Evolutionary conservation across 2,329 filamentous ascomycete genomes (phyloP), one percentile per base, ranked within the genome.

Genomic region (Trichoderma endophyticum): DNA sequence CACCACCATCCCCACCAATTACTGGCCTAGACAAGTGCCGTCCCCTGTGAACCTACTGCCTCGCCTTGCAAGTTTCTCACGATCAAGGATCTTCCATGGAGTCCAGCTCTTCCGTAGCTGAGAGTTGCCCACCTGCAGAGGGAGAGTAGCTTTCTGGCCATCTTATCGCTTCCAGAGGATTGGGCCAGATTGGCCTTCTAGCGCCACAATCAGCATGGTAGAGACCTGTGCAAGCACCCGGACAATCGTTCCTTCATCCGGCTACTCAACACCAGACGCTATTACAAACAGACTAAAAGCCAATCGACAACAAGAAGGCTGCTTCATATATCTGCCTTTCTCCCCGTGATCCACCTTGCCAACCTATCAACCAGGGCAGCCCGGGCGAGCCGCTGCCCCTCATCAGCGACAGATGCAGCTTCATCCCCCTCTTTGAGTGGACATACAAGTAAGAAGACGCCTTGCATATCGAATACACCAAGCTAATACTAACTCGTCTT

Each of bases 371-470:
- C 66, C 56, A 69, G 66, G 66, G 66, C 66, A 61, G 59, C 56
- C 66, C 66, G 66, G 66, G 66, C 66, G 36, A 69, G 66, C 66
- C 66, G 66, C 51, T 51, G 56, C 66, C 66, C 65, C 66, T 69
- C 66, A 11, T 15, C 66, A 34, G 24, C 54, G 57, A 26, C 21
- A 26, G 30, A 18, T 26, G 66, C 64, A 48, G 56, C 36, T 24
- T 51, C 56, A 3, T 61, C 66, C 36, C 36, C 66, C 66, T 69
- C 66, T 61, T 51, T 60, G n/a, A 14, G 56, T 34, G 39, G 30
- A 15, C 26, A 32, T 61, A 9, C 66, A 61, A 4, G 36, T 60
- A 34, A 69, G 66, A 69, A 51, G 28, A 30, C 54, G 34, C 56
- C 56, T 61, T 51, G 66, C 66, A 69, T 69, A 60, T n/a, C 57